Conservation (phyloP, 176 grass and related monocot genomes). For the Triticum timopheevii region DNA sequence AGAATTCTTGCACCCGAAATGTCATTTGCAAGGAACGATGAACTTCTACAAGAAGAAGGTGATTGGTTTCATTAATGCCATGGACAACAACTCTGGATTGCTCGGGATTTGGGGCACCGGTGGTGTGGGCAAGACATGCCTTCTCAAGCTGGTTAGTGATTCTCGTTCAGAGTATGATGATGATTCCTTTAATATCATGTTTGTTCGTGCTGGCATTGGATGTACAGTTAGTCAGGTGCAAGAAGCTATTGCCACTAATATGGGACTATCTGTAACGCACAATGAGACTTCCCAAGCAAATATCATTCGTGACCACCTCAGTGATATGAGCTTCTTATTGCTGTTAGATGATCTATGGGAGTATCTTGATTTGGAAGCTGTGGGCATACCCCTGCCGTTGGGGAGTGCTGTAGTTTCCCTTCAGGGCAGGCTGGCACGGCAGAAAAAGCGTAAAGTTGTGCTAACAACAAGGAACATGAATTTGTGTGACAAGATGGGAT, state of each 20-base stretch:
- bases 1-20: not conserved
- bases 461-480: not conserved
- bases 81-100: too few species aligned
- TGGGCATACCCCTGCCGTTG: not conserved
- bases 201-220: not conserved
- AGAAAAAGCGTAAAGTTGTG: not conserved
- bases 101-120: slow-evolving; percentile 4
- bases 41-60: not conserved
- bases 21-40: not conserved
- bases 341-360: not conserved
- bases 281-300: not conserved
- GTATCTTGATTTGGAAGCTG: not conserved
- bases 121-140: not conserved
- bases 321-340: not conserved
- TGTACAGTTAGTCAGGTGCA: not conserved
- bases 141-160: not conserved
- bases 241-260: not conserved
- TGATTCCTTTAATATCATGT: not conserved
- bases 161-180: not conserved
- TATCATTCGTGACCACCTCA: not conserved
- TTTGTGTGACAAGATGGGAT: not conserved
- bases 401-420: not conserved
- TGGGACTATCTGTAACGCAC: not conserved
- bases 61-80: not conserved
- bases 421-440: rapidly evolving